Percentiles rank a stretch among this genome's conserved stretches.
phyloP scores from a whole-genome alignment of 768 basidiomycete genomes.

The Hygrophoropsis aurantiaca region DNA sequence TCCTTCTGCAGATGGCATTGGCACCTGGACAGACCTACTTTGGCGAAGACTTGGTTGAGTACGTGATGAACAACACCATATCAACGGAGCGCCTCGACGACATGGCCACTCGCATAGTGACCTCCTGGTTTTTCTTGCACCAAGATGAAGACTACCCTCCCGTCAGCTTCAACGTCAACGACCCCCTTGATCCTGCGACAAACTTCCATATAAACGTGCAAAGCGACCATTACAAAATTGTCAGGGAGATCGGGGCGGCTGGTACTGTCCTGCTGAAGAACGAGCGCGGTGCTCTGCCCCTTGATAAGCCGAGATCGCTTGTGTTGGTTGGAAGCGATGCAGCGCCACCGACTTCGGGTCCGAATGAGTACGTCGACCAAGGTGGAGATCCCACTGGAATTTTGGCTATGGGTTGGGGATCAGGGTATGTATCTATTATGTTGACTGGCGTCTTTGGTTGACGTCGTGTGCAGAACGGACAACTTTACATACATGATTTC shows the following conservation, averaged over 20 bases:
- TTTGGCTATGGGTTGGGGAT: constrained; percentile 89
- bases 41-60: constrained; percentile 61
- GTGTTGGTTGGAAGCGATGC: constrained; percentile 55
- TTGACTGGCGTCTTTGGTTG: constrained; percentile 37
- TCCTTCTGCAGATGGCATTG: constrained; percentile 52
- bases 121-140: constrained; percentile 62
- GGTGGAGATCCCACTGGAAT: constrained; percentile 48
- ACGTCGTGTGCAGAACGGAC: constrained; percentile 60
- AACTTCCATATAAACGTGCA: constrained; percentile 69
- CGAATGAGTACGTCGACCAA: constrained; percentile 47
- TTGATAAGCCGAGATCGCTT: constrained; percentile 52
- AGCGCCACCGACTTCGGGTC: constrained; percentile 42
- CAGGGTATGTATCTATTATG: constrained; percentile 39
- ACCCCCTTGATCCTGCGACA: constrained; percentile 46
- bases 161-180: constrained; percentile 71
- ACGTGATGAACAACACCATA: constrained; percentile 71
- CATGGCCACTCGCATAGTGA: constrained; percentile 79
- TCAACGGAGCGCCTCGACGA: constrained; percentile 65
- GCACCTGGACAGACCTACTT: constrained; percentile 48
- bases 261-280: constrained; percentile 80
- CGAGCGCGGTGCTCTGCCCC: constrained; percentile 50
- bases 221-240: constrained; percentile 62
- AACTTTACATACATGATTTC: constrained; percentile 75
- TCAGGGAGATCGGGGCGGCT: constrained; percentile 71
- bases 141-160: constrained; percentile 58